These are phyloP conservation scores for Canavalia ensiformis DNA, from an alignment of 306 rosid species.

Conservation along the genomic window DNA sequence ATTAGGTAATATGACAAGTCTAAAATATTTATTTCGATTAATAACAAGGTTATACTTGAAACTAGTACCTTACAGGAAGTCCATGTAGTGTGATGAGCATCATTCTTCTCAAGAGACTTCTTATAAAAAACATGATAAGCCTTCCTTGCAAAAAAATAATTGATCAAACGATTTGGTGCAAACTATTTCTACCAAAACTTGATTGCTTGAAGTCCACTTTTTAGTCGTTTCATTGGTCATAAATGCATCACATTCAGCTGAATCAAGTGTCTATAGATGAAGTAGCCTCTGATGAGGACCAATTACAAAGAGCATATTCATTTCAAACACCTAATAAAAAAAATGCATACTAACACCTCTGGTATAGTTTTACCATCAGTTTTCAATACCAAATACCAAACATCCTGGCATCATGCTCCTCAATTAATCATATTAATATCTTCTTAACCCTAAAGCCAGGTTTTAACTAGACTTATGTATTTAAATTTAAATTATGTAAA, in stretches of 20 bases:
- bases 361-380: background rate
- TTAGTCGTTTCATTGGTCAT: too few relatives aligned
- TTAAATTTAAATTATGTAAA: background rate
- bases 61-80: constrained; percentile 58
- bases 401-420: background rate
- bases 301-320: background rate
- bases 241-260: too few relatives aligned
- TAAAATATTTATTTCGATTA: background rate
- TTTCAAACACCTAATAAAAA: background rate
- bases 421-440: background rate
- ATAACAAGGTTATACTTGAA: background rate
- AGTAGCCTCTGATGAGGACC: constrained; percentile 41
- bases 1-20: background rate
- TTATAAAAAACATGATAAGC: constrained; percentile 60
- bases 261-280: too few relatives aligned
- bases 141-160: constrained; percentile 50
- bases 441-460: background rate
- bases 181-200: too few relatives aligned
- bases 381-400: background rate
- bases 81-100: constrained; percentile 56
- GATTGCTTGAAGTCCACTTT: too few relatives aligned
- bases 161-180: constrained; percentile 11
- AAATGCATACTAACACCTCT: background rate
- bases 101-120: constrained; percentile 68
- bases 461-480: background rate